Percentiles rank a stretch among this genome's conserved stretches.
phyloP scores from a whole-genome alignment of 2,329 filamentous ascomycete genomes.

The Phialophora verrucosa region DNA sequence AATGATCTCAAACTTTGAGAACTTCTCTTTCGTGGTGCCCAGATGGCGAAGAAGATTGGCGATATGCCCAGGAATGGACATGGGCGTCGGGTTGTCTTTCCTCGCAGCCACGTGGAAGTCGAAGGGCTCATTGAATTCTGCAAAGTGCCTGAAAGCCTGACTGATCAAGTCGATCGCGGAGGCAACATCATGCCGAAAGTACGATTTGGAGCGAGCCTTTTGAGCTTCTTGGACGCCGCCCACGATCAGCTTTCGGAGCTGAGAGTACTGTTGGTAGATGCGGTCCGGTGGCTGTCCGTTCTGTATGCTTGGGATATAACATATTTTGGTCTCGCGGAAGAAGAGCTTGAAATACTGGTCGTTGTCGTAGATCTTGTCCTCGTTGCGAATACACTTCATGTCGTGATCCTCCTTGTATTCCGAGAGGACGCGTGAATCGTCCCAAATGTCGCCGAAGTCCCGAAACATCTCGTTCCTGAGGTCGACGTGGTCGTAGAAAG shows the following conservation, averaged over 20 bases:
- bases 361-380: conserved; percentile 12
- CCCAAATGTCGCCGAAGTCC: conserved; percentile 13
- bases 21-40: conserved; percentile 7
- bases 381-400: conserved; percentile 1
- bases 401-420: conserved; percentile 8
- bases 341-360: conserved; percentile 14
- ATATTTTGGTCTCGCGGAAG: conserved; percentile 13
- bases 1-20: conserved; percentile 11
- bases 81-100: conserved; percentile 9
- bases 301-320: conserved; percentile 13
- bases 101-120: conserved; percentile 13
- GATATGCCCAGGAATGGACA: conserved; percentile 11
- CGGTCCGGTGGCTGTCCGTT: conserved; percentile 4
- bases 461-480: conserved; percentile 12
- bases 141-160: conserved; percentile 15
- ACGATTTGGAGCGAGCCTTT: conserved; percentile 12
- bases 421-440: neutral
- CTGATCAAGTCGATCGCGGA: conserved; percentile 9
- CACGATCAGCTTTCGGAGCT: conserved; percentile 6
- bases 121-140: conserved; percentile 8
- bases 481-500: conserved; percentile 13
- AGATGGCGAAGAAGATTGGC: conserved; percentile 12
- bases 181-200: conserved; percentile 11
- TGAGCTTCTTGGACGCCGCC: conserved; percentile 6
- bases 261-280: conserved; percentile 9